phyloP scores from a whole-genome alignment of 176 grass and related monocot genomes.

The Ensete ventricosum region DNA sequence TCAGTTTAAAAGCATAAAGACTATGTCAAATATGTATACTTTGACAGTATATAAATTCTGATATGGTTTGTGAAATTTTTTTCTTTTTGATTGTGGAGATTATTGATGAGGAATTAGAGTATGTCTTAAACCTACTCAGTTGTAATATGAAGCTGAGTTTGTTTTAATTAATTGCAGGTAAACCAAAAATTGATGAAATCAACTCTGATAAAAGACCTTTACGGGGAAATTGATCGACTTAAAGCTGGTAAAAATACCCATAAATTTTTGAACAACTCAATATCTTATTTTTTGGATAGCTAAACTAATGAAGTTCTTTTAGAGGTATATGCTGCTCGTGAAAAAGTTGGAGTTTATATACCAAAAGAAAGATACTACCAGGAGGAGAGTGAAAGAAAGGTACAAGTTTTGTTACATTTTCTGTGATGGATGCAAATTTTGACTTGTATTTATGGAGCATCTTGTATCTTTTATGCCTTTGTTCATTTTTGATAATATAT shows the following conservation, averaged over 20 bases:
- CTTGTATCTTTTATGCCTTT: background rate
- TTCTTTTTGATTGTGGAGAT: too few relatives aligned
- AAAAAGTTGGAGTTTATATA: constrained; percentile 95
- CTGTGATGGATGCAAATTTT: constrained; percentile 1
- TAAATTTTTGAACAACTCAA: background rate
- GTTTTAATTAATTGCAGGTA: constrained; percentile 36
- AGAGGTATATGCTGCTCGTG: constrained; percentile 97
- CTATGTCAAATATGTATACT: background rate
- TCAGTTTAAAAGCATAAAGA: too few relatives aligned
- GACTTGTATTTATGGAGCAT: constrained; percentile 2
- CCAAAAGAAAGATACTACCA: constrained; percentile 85
- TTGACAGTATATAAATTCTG: too few relatives aligned
- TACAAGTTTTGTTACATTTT: constrained; percentile 24
- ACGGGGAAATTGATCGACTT: constrained; percentile 87
- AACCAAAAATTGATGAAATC: constrained; percentile 99
- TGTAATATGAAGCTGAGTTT: background rate
- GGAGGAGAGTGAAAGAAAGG: constrained; percentile 90
- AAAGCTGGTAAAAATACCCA: constrained; percentile 66
- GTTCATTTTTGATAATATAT: background rate
- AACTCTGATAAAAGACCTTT: constrained; percentile 97
- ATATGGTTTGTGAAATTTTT: too few relatives aligned
- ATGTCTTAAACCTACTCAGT: too few relatives aligned
- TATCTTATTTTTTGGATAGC: constrained; percentile 16
- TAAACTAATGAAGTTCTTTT: constrained; percentile 22
- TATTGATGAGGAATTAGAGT: too few relatives aligned